phyloP scores from a whole-genome alignment of 345 rosid species.

The Eucalyptus curtisii region DNA sequence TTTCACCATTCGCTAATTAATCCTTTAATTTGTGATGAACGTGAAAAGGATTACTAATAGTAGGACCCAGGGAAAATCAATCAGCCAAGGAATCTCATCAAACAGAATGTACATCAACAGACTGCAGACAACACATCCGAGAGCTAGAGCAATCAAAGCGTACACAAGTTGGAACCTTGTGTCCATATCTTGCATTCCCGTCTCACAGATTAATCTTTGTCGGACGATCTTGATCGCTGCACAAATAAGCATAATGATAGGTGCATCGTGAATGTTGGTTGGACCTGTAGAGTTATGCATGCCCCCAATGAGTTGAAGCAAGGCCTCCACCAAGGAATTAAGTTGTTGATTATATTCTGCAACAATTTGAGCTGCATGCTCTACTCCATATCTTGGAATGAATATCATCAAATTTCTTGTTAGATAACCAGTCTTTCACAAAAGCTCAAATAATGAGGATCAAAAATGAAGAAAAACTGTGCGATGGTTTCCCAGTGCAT shows the following conservation, averaged over 20 bases:
- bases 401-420: too few species aligned
- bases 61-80: neutral
- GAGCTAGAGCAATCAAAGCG: neutral
- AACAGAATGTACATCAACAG: neutral
- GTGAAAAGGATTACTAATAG: too few species aligned
- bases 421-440: neutral
- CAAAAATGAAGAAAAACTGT: too few species aligned
- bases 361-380: neutral
- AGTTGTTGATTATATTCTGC: neutral
- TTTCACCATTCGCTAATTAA: too few species aligned
- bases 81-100: neutral
- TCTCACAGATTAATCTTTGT: accelerated
- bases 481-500: too few species aligned
- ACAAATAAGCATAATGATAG: neutral
- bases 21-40: neutral
- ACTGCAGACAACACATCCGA: accelerated
- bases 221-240: accelerated
- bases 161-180: neutral
- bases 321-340: neutral
- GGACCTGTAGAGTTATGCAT: neutral
- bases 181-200: neutral
- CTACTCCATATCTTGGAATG: neutral
- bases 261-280: neutral
- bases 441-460: accelerated
- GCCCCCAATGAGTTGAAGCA: neutral